Percentiles rank a stretch among this genome's conserved stretches.
These are phyloP conservation scores for Mollisia scopiformis DNA, from an alignment of 2,329 filamentous ascomycete genomes.

Conservation along the genomic window DNA sequence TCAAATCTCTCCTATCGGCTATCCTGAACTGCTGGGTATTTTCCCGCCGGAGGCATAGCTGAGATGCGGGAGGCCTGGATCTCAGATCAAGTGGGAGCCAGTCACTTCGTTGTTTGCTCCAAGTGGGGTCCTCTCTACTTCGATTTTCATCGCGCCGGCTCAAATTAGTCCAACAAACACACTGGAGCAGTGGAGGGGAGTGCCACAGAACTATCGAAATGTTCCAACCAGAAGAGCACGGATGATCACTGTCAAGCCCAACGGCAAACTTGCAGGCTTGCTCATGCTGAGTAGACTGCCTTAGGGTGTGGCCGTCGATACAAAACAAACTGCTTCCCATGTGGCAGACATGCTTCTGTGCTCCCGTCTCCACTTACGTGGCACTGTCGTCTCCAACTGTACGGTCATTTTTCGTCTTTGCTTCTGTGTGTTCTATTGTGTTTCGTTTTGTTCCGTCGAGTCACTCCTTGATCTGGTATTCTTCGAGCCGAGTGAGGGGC, in stretches of 20 bases:
- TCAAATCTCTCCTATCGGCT: not conserved
- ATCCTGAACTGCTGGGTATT: not conserved
- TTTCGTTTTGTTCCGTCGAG: not conserved
- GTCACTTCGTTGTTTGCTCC: not conserved
- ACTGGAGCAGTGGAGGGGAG: not conserved
- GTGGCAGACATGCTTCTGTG: not conserved
- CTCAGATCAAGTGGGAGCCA: not conserved
- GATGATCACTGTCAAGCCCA: not conserved
- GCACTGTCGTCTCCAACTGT: not conserved
- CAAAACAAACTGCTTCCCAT: not conserved
- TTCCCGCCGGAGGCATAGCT: not conserved
- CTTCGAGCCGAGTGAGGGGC: not conserved
- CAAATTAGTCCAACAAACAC: not conserved
- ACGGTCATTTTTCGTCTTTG: not conserved
- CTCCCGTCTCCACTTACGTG: not conserved
- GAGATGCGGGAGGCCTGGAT: not conserved
- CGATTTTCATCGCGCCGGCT: not conserved
- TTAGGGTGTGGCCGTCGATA: not conserved
- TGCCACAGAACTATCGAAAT: not conserved
- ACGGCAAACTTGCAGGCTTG: not conserved
- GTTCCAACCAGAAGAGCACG: not conserved
- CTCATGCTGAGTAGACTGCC: not conserved
- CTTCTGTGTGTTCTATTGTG: not conserved
- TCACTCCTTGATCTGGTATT: not conserved
- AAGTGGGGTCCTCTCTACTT: not conserved